Evolutionary conservation across 352 stramenopile genomes (phyloP), one percentile per base, ranked within the genome.

Genomic region (Phytophthora pinifolia): DNA sequence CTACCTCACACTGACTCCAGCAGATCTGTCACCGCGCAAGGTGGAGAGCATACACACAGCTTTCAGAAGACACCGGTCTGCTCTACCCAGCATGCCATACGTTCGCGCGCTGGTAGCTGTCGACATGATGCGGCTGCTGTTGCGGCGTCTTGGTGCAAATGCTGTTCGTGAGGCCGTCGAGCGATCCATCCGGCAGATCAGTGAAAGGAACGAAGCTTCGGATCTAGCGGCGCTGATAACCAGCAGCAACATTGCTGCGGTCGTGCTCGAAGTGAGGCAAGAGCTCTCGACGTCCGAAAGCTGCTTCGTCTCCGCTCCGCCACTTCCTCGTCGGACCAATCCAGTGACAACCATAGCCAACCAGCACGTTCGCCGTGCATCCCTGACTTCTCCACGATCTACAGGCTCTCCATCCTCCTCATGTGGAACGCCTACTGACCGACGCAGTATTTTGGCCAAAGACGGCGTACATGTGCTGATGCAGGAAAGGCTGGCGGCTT

Each of bases 401-500:
- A 46, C 34, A 9, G 62, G 46, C 39, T 66, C 48, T 27, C 41
- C 44, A 41, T 54, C 47, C 1, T 50, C 50, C 6, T 42, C 52
- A 39, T 62, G 41, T 38, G 31, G 34, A 20, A 51, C 50, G 2
- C 29, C 49, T 25, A 31, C 42, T 14, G 54, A 60, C 13, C 70
- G 70, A 25, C 67, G 64, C 43, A 86, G 75, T 30, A 77, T 86
- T 47, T 57, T 86, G 33, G 67, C 67, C 13, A 72, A 52, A 22
- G 75, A 86, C 29, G 75, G 75, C 14, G 49, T 52, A 3, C 75
- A 86, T 34, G 61, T 86, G 36, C 54, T 86, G 6, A 72, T 86
- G 67, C 70, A 76, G 48, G 75, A 86, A 18, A 78, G 73, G 43
- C 20, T 86, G 41, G 38, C 55, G 7, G 52, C 54, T 3, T 86